phyloP scores from a whole-genome alignment of 148 eudicot species.

The Amaranthus hypochondriacus region DNA sequence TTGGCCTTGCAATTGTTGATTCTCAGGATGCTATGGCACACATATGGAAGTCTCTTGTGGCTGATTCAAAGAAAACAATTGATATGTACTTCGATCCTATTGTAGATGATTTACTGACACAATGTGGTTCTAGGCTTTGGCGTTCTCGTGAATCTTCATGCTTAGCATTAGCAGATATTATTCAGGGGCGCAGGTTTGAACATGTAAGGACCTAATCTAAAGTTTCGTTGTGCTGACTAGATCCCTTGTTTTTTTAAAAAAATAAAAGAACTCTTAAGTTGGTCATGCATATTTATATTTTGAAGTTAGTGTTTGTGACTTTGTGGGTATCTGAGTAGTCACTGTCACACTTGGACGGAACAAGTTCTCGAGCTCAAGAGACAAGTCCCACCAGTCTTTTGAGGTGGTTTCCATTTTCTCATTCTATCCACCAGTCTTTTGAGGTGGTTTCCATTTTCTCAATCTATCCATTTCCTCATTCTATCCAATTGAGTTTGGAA shows the following conservation, averaged over 20 bases:
- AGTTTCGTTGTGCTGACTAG: not conserved
- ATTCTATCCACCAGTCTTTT: not conserved
- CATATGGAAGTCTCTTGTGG: slow-evolving; percentile 92
- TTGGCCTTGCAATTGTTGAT: slow-evolving; percentile 5
- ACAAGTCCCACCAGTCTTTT: not conserved
- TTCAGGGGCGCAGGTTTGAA: slow-evolving; percentile 93
- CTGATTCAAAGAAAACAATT: slow-evolving; percentile 74
- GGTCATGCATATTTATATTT: not conserved
- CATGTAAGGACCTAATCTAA: slow-evolving; percentile 39
- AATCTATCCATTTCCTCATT: no score
- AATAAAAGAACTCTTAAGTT: not conserved
- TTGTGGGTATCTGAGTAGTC: not conserved
- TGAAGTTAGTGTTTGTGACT: not conserved
- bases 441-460: not conserved
- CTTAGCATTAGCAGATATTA: slow-evolving; percentile 87
- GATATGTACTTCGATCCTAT: slow-evolving; percentile 76
- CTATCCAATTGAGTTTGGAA: not conserved
- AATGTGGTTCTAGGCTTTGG: slow-evolving; percentile 96
- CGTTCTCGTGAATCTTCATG: slow-evolving; percentile 97
- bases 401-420: not conserved
- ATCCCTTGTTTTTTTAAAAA: not conserved
- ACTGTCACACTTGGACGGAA: not conserved
- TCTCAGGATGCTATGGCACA: slow-evolving; percentile 93
- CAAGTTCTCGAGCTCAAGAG: not conserved
- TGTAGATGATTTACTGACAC: slow-evolving; percentile 68